Percentiles rank a stretch among this genome's conserved stretches.
Evolutionary conservation across 1,284 basidiomycete genomes (phyloP).

Genomic region (Inonotus hispidus): DNA sequence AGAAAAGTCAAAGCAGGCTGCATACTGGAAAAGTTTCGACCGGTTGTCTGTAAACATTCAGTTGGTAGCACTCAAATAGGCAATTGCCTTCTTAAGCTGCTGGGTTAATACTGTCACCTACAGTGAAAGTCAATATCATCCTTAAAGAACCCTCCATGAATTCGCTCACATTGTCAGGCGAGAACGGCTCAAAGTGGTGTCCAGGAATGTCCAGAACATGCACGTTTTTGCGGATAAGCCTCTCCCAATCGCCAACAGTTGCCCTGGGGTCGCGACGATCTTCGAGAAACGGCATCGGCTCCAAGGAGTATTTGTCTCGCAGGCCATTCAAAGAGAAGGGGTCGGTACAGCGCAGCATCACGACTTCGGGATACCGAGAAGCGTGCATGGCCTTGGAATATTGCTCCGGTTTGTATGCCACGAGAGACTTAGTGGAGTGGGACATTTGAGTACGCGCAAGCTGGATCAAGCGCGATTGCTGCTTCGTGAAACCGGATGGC

Average conservation of each 20-base stretch:
- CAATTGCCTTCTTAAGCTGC: slow-evolving; percentile 13
- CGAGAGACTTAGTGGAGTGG: slow-evolving; percentile 38
- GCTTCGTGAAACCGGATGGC: slow-evolving; percentile 23
- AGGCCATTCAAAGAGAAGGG: not conserved
- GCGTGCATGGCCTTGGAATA: slow-evolving; percentile 16
- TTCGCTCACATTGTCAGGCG: slow-evolving; percentile 43
- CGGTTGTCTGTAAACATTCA: not conserved
- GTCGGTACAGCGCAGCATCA: slow-evolving; percentile 17
- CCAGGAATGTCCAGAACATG: slow-evolving; percentile 55
- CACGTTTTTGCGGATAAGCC: slow-evolving; percentile 33
- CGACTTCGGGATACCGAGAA: slow-evolving; percentile 6
- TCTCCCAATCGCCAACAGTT: slow-evolving; percentile 44
- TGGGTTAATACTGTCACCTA: slow-evolving; percentile 5
- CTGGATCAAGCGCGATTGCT: slow-evolving; percentile 15
- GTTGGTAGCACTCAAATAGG: slow-evolving; percentile 2
- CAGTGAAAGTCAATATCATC: not conserved
- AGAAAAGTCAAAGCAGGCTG: not conserved
- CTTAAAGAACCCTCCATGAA: not conserved
- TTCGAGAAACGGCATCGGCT: slow-evolving; percentile 45
- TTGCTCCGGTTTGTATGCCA: slow-evolving; percentile 31
- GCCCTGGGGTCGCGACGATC: slow-evolving; percentile 35
- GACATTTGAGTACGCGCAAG: slow-evolving; percentile 36
- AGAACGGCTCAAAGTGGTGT: slow-evolving; percentile 60
- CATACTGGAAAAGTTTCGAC: not conserved
- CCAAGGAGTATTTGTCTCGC: slow-evolving; percentile 18